phyloP scores from a whole-genome alignment of 2,329 filamentous ascomycete species.

The Epicoccum nigrum region DNA sequence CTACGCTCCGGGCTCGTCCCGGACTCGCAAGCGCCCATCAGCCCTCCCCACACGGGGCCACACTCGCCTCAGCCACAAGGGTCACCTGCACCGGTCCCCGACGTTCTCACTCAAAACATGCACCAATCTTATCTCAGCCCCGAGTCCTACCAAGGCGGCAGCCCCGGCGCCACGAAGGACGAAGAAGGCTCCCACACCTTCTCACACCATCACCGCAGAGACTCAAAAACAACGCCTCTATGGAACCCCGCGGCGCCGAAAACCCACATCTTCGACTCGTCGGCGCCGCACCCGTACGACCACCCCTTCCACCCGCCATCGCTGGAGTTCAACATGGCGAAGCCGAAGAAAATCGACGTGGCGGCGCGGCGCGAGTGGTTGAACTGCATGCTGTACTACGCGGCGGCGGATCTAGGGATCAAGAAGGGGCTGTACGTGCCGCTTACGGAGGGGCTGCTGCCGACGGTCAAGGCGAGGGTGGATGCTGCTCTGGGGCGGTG shows the following conservation, averaged over 20 bases:
- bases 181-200: not conserved
- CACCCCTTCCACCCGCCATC: constrained; percentile 11
- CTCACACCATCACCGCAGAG: not conserved
- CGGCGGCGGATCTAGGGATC: constrained; percentile 32
- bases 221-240: not conserved
- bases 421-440: constrained; percentile 38
- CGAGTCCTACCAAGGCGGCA: not conserved
- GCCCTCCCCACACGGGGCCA: constrained; percentile 1
- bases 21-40: constrained; percentile 21
- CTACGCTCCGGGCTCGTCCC: constrained; percentile 34
- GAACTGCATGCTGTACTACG: constrained; percentile 34
- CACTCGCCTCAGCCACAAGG: not conserved
- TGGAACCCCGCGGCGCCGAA: not conserved
- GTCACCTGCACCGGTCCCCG: constrained; percentile 2
- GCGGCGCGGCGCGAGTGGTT: constrained; percentile 33
- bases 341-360: constrained; percentile 29
- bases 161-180: not conserved
- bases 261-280: constrained; percentile 30
- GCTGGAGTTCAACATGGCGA: constrained; percentile 12
- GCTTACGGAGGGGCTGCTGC: constrained; percentile 26
- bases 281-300: constrained; percentile 30
- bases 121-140: not conserved
- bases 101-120: constrained; percentile 7
- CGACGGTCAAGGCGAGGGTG: constrained; percentile 22
- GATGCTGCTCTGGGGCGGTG: constrained; percentile 18